Evolutionary conservation across 768 basidiomycete species (phyloP).

Genomic region (Lentinus brumalis): DNA sequence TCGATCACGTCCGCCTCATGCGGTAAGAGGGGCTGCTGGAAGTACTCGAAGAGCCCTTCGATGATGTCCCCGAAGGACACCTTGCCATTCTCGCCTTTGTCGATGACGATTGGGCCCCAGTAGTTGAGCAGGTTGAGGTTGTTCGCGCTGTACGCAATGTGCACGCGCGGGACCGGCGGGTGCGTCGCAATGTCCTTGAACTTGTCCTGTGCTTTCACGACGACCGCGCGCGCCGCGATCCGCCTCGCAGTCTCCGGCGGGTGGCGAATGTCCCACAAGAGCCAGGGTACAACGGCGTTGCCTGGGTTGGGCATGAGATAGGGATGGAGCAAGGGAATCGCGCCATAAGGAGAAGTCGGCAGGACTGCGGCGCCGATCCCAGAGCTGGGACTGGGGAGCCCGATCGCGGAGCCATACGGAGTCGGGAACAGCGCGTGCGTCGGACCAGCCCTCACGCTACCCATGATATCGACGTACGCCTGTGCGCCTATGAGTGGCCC

Average conservation of each 20-base stretch:
- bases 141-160: conserved; percentile 27
- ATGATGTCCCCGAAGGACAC: conserved; percentile 50
- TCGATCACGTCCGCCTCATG: conserved; percentile 30
- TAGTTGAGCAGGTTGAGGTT: conserved; percentile 11
- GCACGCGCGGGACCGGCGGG: conserved; percentile 24
- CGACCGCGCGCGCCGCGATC: conserved; percentile 31
- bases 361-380: background rate
- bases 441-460: background rate
- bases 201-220: conserved; percentile 24
- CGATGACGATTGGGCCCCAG: conserved; percentile 55
- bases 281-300: conserved; percentile 28
- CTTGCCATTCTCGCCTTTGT: conserved; percentile 24
- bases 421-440: background rate
- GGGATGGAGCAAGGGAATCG: conserved; percentile 13
- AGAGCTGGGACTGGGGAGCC: background rate
- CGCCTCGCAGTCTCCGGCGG: conserved; percentile 35
- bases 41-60: conserved; percentile 49
- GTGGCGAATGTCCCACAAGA: conserved; percentile 41
- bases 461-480: too few relatives aligned
- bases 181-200: conserved; percentile 25
- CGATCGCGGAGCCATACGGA: background rate
- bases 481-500: too few relatives aligned
- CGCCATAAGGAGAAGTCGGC: background rate
- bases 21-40: conserved; percentile 44
- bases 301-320: conserved; percentile 36